Percentiles rank a stretch among this genome's conserved stretches.
Conservation (phyloP, 2,329 filamentous ascomycete genomes). For the Cordyceps farinosa region DNA sequence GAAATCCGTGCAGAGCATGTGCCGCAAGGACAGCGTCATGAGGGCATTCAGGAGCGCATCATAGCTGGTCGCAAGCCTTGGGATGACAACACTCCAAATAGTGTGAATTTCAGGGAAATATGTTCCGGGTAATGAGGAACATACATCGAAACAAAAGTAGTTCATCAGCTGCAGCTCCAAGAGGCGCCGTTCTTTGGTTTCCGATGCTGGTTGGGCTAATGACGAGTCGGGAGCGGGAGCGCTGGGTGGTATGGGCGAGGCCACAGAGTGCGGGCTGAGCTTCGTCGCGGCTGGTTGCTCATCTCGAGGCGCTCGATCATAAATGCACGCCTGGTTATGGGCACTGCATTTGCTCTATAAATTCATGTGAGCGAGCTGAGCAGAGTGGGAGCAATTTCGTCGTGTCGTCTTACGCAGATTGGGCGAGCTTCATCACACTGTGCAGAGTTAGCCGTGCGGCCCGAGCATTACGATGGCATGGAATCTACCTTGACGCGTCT, state of each 20-base stretch:
- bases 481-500: constrained; percentile 26
- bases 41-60: constrained; percentile 25
- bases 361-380: background rate
- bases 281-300: background rate
- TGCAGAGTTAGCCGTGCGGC: background rate
- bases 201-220: constrained; percentile 2
- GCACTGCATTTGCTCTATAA: constrained; percentile 23
- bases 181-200: constrained; percentile 21
- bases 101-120: constrained; percentile 19
- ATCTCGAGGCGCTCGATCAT: constrained; percentile 19
- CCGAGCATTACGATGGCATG: background rate
- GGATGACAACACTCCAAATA: constrained; percentile 23
- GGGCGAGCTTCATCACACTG: constrained; percentile 25
- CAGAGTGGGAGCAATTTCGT: background rate
- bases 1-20: constrained; percentile 17
- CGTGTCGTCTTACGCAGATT: constrained; percentile 20
- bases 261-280: constrained; percentile 2
- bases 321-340: constrained; percentile 23
- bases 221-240: background rate
- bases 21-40: constrained; percentile 23
- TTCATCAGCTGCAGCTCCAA: constrained; percentile 26
- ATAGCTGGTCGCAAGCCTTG: constrained; percentile 23
- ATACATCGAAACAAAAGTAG: constrained; percentile 21
- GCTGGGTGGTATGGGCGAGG: background rate
- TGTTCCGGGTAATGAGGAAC: constrained; percentile 22